These are phyloP conservation scores for Alliaria petiolata DNA, from an alignment of 345 rosid genomes.

Conservation along the genomic window DNA sequence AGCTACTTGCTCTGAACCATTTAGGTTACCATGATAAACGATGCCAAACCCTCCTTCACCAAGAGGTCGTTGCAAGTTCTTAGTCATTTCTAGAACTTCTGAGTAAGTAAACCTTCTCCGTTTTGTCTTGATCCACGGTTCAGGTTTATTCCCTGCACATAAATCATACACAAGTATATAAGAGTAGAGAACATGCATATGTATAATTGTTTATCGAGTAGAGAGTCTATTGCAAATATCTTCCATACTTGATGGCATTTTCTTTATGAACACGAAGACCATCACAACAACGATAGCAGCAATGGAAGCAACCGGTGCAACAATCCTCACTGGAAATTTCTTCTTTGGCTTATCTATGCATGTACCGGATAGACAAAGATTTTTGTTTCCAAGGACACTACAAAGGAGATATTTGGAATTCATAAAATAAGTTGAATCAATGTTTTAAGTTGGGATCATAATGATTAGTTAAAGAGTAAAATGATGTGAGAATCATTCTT, in stretches of 20 bases:
- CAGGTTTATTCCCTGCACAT: neutral
- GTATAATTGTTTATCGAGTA: neutral
- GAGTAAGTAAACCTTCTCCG: slow-evolving; percentile 31
- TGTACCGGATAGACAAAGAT: slow-evolving; percentile 14
- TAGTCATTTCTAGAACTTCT: slow-evolving; percentile 39
- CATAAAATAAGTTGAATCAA: neutral
- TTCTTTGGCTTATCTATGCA: slow-evolving; percentile 19
- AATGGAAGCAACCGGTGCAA: slow-evolving; percentile 21
- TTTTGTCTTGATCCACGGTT: slow-evolving; percentile 16
- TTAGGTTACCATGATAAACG: slow-evolving; percentile 42
- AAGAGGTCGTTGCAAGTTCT: slow-evolving; percentile 37
- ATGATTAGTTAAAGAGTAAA: neutral
- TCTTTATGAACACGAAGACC: slow-evolving; percentile 6
- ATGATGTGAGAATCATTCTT: neutral
- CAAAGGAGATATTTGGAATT: neutral
- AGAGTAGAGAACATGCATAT: neutral
- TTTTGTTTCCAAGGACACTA: slow-evolving; percentile 22
- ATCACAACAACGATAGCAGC: neutral
- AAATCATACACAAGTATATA: neutral
- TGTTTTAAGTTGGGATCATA: neutral
- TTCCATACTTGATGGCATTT: slow-evolving; percentile 12
- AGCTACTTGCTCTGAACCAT: slow-evolving; percentile 27
- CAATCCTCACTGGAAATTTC: slow-evolving; percentile 14
- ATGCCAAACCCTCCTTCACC: slow-evolving; percentile 64
- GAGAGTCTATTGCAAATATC: neutral